Base-by-base conservation (phyloP, 2,329 filamentous ascomycete species). In the Orbilia quercus region DNA sequence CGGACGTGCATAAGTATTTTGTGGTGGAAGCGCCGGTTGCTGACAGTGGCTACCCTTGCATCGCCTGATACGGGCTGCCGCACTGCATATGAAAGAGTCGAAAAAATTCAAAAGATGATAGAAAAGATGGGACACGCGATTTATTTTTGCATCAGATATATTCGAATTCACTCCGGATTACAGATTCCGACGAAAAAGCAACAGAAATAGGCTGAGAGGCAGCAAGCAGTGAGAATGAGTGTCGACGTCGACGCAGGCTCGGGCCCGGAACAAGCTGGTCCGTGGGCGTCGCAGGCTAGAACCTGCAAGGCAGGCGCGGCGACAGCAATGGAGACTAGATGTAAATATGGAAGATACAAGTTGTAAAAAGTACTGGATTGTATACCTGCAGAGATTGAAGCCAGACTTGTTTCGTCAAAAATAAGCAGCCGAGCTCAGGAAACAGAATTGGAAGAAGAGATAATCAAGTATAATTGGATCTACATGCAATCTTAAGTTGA, bases 21-120 rank as follows among this genome's bases (percentile, higher is more conserved):
- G 57, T 63, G 65, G 55, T 70, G 18, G 47, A 50, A 25, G 31
- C 18, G 12, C 34, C 44, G 42, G 48, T 23, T 64, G 59, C 59
- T 64, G 48, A 64, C 59, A 23, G 23, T 64, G 45, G 59, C 16
- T 54, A 72, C 67, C 67, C 67, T 72, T 72, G 67, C 67, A 72
- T 65, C 38, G 53, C 59, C 45, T 36, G 50, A 42, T 53, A 25
- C 38, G 28, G 53, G 45, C 25, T 65, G 67, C 67, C 67, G 67
- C 67, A 72, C 53, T 72, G 48, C 67, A 65, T 72, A 44, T 16
- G 7, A 51, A 63, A 38, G n/a, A 20, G n/a, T n/a, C n/a, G n/a
- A n/a, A 31, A 53, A 34, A 34, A 16, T 14, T 22, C 23, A 38
- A 36, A n/a, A 54, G 12, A 23, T 12, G 31, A 42, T 31, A 36